These are phyloP conservation scores for Persicaria tinctoria DNA, from an alignment of 148 eudicot genomes.

Conservation along the genomic window DNA sequence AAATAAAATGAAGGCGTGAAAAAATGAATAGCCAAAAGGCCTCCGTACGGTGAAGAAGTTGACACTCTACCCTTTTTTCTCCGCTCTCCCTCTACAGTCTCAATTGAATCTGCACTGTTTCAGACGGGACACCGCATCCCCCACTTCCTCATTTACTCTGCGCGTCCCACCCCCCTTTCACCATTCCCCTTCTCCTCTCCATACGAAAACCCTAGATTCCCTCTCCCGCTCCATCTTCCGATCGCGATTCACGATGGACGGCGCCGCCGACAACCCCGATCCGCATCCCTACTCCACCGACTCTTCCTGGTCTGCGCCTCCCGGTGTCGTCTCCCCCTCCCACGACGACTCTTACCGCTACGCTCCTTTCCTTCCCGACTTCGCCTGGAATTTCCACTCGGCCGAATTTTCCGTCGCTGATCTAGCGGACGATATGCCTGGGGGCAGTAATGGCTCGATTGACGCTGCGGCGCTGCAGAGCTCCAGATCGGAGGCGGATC, in stretches of 20 bases:
- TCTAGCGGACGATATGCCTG: background rate
- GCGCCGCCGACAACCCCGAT: constrained; percentile 6
- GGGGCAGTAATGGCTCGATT: background rate
- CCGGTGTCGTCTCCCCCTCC: background rate
- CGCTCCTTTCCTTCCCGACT: constrained; percentile 7
- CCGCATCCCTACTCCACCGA: background rate
- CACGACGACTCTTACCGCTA: background rate
- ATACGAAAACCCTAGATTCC: background rate
- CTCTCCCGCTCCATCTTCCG: background rate
- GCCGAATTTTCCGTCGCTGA: background rate
- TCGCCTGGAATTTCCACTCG: constrained; percentile 5
- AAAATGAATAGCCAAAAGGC: no score
- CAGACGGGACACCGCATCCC: constrained; percentile 7
- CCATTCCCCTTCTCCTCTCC: background rate
- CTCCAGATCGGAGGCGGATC: background rate
- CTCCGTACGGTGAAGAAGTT: no score
- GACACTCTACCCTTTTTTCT: no score
- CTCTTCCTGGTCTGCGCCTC: background rate
- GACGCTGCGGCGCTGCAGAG: background rate
- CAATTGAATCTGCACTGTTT: background rate
- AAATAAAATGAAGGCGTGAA: no score
- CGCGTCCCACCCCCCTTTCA: no score
- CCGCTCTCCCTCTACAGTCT: background rate
- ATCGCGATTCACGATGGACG: background rate
- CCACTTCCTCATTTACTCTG: no score